phyloP scores from a whole-genome alignment of 164 flowering plant genomes.

The Vitis amurensis region DNA sequence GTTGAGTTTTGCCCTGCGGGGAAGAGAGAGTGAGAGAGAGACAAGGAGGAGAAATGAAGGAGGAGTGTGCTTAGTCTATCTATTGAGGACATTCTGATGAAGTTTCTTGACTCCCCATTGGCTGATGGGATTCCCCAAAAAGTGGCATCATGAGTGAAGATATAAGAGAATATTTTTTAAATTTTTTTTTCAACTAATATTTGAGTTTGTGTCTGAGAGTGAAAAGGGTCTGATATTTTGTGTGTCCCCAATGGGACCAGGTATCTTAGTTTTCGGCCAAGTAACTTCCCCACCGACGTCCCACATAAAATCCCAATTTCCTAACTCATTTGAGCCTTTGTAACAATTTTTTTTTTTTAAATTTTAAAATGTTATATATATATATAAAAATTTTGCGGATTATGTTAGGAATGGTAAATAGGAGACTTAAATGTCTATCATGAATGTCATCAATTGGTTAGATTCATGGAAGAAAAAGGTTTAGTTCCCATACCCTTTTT shows the following conservation, averaged over 20 bases:
- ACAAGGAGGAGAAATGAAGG: not conserved
- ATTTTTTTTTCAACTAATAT: not conserved
- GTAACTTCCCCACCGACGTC: not conserved
- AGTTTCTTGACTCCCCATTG: constrained; percentile 65
- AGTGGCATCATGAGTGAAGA: constrained; percentile 12
- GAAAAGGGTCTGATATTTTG: constrained; percentile 36
- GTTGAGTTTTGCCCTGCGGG: constrained; percentile 23
- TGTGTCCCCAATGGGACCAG: constrained; percentile 30
- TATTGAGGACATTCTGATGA: constrained; percentile 35
- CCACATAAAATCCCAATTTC: too few species aligned
- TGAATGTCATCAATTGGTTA: too few species aligned
- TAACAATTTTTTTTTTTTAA: too few species aligned
- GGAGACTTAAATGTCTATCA: too few species aligned
- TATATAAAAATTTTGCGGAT: too few species aligned
- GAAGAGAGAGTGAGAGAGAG: constrained; percentile 12
- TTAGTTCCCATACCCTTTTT: too few species aligned
- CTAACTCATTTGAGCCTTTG: not conserved
- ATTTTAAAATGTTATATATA: too few species aligned
- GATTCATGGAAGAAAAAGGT: too few species aligned
- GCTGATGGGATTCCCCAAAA: constrained; percentile 49
- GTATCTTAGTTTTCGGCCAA: constrained; percentile 19
- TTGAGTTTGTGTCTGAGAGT: constrained; percentile 2
- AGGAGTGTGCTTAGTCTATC: constrained; percentile 28
- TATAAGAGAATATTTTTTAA: constrained; percentile 5
- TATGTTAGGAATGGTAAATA: too few species aligned